Base-by-base conservation (phyloP, 176 grass and related monocot species). In the Eremochloa ophiuroides region DNA sequence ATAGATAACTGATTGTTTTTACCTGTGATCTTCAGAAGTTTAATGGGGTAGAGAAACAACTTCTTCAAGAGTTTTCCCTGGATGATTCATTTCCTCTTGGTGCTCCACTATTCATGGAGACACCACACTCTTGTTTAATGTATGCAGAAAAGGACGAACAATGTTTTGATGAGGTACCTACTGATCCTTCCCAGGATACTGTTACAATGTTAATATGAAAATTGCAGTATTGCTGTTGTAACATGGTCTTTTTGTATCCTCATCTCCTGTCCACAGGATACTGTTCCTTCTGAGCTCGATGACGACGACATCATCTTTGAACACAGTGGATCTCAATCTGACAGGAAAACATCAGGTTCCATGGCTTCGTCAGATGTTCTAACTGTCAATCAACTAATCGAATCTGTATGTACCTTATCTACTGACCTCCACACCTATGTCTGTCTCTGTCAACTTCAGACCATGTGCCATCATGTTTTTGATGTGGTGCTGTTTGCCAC, bases 21-120 rank as follows among this genome's bases (percentile, higher is more conserved):
- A 38, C 33, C 65, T 9, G 10, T 18, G 58, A 80, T 76, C 80
- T 93, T 69, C 71, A 93, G 91, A 91, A 93, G 50, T 80, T 89
- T 64, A 70, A 81, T 1, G 39, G 64, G 69, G 86, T 99, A 87
- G 94, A 87, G 90, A 86, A 95, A 25, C 86, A 93, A 34, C 70
- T 95, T 65, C 89, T 93, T 76, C 86, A 99, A 79, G 93, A 93
- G 77, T 99, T 93, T 80, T 91, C 88, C 34, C 85, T 90, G 22
- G 96, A 95, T 75, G 96, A 99, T 92, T 88, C 91, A 42, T 94
- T 95, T 91, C 86, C 89, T 67, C 67, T 91, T 75, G 82, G 93
- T 60, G 91, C 79, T 64, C 82, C 96, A 0, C 69, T 93, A 82
- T 99, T 99, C 82, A 88, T 93, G 89, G 96, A 91, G 73, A 88